Evolutionary conservation across 768 basidiomycete genomes (phyloP), one percentile per base, ranked within the genome.

Genomic region (Rhodotorula toruloides): DNA sequence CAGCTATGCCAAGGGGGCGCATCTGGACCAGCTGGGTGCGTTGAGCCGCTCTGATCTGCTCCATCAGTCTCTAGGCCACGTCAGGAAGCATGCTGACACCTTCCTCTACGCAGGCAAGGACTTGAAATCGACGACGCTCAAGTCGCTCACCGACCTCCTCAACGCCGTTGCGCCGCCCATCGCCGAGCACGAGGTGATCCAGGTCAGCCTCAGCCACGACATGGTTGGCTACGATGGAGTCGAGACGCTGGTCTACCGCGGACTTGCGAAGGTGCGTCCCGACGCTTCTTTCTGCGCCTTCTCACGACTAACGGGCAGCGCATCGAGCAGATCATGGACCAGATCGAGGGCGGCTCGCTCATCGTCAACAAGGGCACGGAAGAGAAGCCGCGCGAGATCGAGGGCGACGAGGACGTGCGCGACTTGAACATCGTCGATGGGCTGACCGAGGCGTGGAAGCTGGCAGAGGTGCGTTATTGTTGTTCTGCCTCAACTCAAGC

Each of bases 161-260:
- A 94, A 97, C 76, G 94, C 88, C 36, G 94, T 99, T 65, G 96
- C 96, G 1, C 96, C 96, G 47, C 96, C 96, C 19, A 98, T 98
- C 73, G 90, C 93, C 32, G 93, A 94, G 77, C 94, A 98, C 76
- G 96, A 99, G 78, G 91, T 97, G 22, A 92, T 99, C 70, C 86
- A 96, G 76, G 86, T 99, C 13, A 91, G 90, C 88, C 80, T 99
- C 44, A 88, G 87, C 74, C 93, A 98, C 79, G 92, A 96, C 72
- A 93, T 99, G 93, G 82, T 84, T 69, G 96, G 96, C 25, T 97
- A 94, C 76, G 91, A 93, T 63, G 96, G 96, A 12, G 83, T 98
- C 48, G 94, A 98, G 79, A 83, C 87, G 17, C 83, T 99, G n/a
- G 89, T 92, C 32, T 98, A 96, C 79, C 85, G 87, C 31, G 87